Base-by-base conservation (phyloP, 768 basidiomycete species). In the Leccinellum luteum region DNA sequence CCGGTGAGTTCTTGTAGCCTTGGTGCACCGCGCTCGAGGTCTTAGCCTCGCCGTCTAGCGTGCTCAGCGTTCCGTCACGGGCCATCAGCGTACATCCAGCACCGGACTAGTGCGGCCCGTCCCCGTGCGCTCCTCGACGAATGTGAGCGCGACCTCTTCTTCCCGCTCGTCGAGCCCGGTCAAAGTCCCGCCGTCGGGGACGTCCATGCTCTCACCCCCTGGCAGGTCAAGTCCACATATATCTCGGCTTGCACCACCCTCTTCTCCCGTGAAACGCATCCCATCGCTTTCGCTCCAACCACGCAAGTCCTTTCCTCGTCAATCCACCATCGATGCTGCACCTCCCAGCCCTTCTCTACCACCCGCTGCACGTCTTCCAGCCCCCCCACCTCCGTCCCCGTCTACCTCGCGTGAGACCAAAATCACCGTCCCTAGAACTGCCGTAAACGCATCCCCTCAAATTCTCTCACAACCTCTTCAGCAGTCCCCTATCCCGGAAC, bases 121-220 rank as follows among this genome's bases (percentile, higher is more conserved):
- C 63, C 77, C 58, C 61, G 71, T 66, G 14, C 78, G 83, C 25
- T 78, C 81, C 6, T 60, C 56, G 3, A 43, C 62, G n/a, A n/a
- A n/a, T n/a, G n/a, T n/a, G n/a, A n/a, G n/a, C n/a, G n/a, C n/a
- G 21, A 66, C 70, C 44, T 62, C 75, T 50, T 70, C 75, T 31
- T 85, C 87, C 17, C 85, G 89, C 19, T 82, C 89, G 7, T 70
- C 74, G 4, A 91, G 88, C 67, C 90, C 89, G 19, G 77, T 74
- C 25, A 86, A 86, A 66, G 73, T 79, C 32, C 12, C 55, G 15
- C 19, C 25, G 7, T 41, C 55, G 2, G 66, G 72, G 7, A 56
- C 67, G 15, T 59, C 71, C 34, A 21, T 75, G n/a, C 59, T 69
- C 21, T 62, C 71, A 27, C 60, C 75, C 7, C 65, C 76, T 6